A percentile compares a stretch with the other conserved stretches of the same genome.
phyloP scores from a whole-genome alignment of 305 asterid genomes.

The Solanum hybrid region DNA sequence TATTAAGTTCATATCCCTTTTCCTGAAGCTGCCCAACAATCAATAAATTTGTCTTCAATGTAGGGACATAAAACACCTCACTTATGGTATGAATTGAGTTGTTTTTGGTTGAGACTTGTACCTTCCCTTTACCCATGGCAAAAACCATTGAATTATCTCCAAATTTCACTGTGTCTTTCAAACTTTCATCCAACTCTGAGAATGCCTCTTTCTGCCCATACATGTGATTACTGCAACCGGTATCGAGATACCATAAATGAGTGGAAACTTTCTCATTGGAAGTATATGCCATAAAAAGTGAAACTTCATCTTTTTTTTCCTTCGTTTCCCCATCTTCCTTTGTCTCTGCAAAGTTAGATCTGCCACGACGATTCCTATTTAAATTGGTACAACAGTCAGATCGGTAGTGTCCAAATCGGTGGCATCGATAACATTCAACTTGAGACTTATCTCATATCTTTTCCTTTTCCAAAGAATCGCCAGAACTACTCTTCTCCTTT shows the following conservation, averaged over 20 bases:
- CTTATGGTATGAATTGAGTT: neutral
- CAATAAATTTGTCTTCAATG: too few species aligned
- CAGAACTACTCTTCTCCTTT: neutral
- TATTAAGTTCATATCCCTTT: neutral
- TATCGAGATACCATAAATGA: neutral
- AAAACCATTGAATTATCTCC: neutral
- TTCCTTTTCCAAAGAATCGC: neutral
- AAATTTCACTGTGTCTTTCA: neutral
- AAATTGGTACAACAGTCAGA: neutral
- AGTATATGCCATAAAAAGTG: neutral
- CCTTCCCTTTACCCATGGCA: neutral
- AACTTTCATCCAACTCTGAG: neutral
- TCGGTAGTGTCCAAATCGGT: conserved; percentile 2
- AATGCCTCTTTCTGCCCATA: neutral
- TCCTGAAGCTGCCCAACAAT: neutral
- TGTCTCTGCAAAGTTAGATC: neutral
- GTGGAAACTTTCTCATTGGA: neutral
- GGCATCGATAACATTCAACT: neutral
- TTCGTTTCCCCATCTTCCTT: neutral
- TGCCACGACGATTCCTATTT: neutral
- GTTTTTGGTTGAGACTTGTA: neutral
- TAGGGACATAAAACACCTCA: too few species aligned
- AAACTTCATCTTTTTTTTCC: neutral
- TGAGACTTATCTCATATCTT: neutral
- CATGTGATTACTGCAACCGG: neutral